Conservation (phyloP, 169 alveolate species). For the Blepharisma undulans region DNA sequence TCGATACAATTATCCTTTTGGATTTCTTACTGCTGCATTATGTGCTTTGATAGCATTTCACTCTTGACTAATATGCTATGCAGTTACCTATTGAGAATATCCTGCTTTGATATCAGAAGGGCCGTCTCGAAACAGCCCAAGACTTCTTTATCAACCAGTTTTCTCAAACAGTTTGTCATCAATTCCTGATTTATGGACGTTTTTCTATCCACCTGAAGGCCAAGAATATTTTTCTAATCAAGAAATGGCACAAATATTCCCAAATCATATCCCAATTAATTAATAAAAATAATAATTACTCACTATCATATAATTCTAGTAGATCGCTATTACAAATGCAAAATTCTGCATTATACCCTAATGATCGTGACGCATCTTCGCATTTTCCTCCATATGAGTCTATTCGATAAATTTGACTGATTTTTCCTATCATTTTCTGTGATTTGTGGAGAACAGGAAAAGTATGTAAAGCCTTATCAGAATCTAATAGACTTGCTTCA, state of each 20-base stretch:
- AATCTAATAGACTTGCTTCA: neutral
- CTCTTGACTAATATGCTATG: neutral
- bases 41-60: neutral
- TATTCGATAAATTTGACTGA: neutral
- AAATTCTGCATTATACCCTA: neutral
- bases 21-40: neutral
- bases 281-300: too few relatives aligned
- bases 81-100: neutral
- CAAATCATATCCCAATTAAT: too few relatives aligned
- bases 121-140: neutral
- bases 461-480: neutral
- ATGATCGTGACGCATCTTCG: neutral
- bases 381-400: conserved; percentile 30
- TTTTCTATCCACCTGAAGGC: conserved; percentile 1
- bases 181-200: conserved; percentile 6
- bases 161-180: neutral
- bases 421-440: neutral
- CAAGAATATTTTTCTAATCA: conserved; percentile 7
- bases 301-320: neutral
- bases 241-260: neutral
- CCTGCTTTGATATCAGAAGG: neutral
- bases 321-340: conserved; percentile 16
- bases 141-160: conserved; percentile 34
- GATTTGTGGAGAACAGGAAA: neutral
- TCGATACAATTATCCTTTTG: neutral